A percentile compares a stretch with the other conserved stretches of the same genome.
Evolutionary conservation across 306 rosid species (phyloP).

Genomic region (Malus fusca): DNA sequence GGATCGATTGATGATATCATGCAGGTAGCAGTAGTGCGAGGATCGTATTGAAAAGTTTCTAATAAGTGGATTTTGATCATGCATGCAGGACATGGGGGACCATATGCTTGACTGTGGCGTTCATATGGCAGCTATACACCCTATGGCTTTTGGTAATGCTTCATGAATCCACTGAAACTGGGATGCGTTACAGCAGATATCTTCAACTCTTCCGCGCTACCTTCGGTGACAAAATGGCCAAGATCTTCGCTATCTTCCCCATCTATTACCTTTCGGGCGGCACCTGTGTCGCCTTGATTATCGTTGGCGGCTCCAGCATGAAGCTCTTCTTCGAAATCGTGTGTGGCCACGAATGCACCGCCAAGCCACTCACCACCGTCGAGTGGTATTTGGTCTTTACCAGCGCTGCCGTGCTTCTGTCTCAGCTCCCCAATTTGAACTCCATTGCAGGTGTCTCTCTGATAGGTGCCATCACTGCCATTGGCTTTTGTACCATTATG

Average conservation of each 20-base stretch:
- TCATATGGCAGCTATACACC: conserved; percentile 40
- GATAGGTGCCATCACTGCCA: conserved; percentile 33
- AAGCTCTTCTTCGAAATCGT: conserved; percentile 20
- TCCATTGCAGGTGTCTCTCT: conserved; percentile 37
- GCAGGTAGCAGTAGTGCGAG: too few relatives aligned
- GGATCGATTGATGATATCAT: too few relatives aligned
- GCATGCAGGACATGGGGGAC: conserved; percentile 33
- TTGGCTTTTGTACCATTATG: conserved; percentile 25
- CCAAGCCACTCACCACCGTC: conserved; percentile 23
- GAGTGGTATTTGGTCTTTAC: conserved; percentile 42
- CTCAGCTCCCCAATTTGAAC: conserved; percentile 39
- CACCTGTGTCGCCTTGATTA: conserved; percentile 23
- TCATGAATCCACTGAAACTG: conserved; percentile 31
- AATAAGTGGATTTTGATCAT: too few relatives aligned
- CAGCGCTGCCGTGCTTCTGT: conserved; percentile 23
- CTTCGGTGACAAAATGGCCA: conserved; percentile 26
- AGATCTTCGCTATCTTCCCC: conserved; percentile 18
- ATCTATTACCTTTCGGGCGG: conserved; percentile 29
- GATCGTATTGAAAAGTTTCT: too few relatives aligned
- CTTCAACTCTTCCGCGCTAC: conserved; percentile 29
- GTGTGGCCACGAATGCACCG: conserved; percentile 25
- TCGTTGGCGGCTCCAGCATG: conserved; percentile 34
- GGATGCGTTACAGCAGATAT: conserved; percentile 41
- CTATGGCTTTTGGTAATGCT: conserved; percentile 28
- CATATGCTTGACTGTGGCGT: conserved; percentile 30